A percentile compares a stretch with the other conserved stretches of the same genome.
Conservation (phyloP, 139 green algal genomes). For the Trebouxia sp. region DNA sequence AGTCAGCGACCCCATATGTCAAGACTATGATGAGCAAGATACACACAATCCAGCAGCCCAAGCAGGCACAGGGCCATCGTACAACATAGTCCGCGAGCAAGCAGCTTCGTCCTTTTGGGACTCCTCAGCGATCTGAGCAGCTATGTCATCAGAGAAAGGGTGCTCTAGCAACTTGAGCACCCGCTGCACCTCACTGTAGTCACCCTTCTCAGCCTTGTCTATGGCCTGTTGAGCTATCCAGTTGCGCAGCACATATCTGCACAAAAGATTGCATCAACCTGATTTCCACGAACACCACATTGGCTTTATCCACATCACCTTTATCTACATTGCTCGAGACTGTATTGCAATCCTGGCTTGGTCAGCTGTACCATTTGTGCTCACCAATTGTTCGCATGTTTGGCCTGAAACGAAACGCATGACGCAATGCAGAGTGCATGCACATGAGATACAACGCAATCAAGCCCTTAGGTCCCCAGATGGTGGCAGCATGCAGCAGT, state of each 20-base stretch:
- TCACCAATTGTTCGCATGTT: no score
- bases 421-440: no score
- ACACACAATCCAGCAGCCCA: slow-evolving; percentile 53
- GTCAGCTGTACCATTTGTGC: no score
- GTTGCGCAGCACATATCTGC: slow-evolving; percentile 77
- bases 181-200: slow-evolving; percentile 55
- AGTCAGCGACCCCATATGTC: no score
- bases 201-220: slow-evolving; percentile 63
- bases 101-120: slow-evolving; percentile 8
- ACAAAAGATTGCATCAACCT: background rate
- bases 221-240: slow-evolving; percentile 83
- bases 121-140: slow-evolving; percentile 1
- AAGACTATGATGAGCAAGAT: slow-evolving; percentile 42
- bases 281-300: background rate
- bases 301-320: no score
- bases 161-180: slow-evolving; percentile 48
- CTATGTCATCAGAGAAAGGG: slow-evolving; percentile 46
- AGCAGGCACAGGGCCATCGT: slow-evolving; percentile 46
- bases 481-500: background rate
- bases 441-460: no score
- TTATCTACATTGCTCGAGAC: no score
- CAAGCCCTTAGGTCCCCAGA: no score
- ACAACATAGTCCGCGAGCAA: slow-evolving; percentile 29
- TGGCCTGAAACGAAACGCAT: no score
- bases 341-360: no score